Conservation (phyloP, 495 filamentous ascomycete species). For the Aspergillus avenaceus region DNA sequence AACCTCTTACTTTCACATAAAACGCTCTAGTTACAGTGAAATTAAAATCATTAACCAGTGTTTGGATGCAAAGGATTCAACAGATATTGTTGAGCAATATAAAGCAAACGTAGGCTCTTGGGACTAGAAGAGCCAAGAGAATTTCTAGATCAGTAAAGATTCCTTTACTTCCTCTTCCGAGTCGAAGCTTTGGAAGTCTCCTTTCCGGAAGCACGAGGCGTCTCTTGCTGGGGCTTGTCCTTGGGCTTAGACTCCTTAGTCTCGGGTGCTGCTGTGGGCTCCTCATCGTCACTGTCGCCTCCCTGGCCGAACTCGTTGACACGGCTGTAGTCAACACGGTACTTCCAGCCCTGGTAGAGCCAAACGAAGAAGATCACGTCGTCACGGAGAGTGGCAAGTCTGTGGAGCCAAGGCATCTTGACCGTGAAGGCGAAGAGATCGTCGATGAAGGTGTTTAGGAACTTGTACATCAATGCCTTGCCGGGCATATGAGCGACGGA, state of each 20-base stretch:
- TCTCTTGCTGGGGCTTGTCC: conserved; percentile 29
- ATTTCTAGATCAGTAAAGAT: not conserved
- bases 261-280: conserved; percentile 44
- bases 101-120: no score
- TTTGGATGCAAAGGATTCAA: no score
- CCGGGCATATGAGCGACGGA: conserved; percentile 95
- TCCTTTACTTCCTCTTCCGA: conserved; percentile 39
- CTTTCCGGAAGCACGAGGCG: conserved; percentile 30
- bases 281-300: conserved; percentile 74
- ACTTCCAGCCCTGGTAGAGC: conserved; percentile 90
- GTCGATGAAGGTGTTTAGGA: conserved; percentile 77
- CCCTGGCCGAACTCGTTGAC: conserved; percentile 99
- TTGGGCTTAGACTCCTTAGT: conserved; percentile 31
- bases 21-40: no score
- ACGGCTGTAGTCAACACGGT: conserved; percentile 85
- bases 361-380: conserved; percentile 99
- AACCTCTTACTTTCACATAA: no score
- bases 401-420: conserved; percentile 95
- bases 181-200: conserved; percentile 27
- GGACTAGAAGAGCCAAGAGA: no score
- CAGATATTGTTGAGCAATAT: no score
- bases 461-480: conserved; percentile 96
- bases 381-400: conserved; percentile 89
- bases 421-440: conserved; percentile 97
- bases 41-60: no score